Evolutionary conservation across 306 rosid genomes (phyloP), one percentile per base, ranked within the genome.

Genomic region (Medicago arabica): DNA sequence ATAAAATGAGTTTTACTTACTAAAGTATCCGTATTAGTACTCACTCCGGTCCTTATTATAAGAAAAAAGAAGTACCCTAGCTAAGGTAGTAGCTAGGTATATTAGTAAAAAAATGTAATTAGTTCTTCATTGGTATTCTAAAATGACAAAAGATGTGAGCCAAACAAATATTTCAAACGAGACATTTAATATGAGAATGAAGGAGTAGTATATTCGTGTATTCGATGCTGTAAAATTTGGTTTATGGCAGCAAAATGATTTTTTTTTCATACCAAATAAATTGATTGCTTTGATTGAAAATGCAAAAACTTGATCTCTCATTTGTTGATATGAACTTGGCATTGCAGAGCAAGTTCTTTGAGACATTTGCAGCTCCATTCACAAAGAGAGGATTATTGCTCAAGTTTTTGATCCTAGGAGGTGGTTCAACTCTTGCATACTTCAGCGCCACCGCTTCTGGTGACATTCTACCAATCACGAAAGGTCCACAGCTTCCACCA

Each of bases 401-500:
- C 70, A 95, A 95, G 91, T 95, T 95, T 87, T 83, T 90, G 92
- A 82, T 92, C 28, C 61, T 95, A 58, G 99, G 99, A 72, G 97
- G 99, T 49, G 99, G 91, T 61, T 87, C 96, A 68, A 72, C 99
- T 65, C 83, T 95, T n/a, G 96, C 89, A 66, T 95, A 90, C 88
- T 67, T 69, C 75, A 90, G 97, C 67, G 84, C 97, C 79, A 95
- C 97, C 3, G 92, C 97, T 53, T 67, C 97, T 0, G 93, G 77
- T 67, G 99, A 95, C 67, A 28, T 92, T 78, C 87, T 95, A 23
- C 99, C 99, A 16, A 92, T 95, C 85, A 87, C 89, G 92, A 95
- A 89, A 85, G 99, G 97, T 38, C 99, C 99, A 67, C 97, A 92
- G 85, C 99, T 89, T 36, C 99, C 99, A 60, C 97, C 99, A 13